phyloP scores from a whole-genome alignment of 2,329 filamentous ascomycete species.

The Fusarium nisikadoi region DNA sequence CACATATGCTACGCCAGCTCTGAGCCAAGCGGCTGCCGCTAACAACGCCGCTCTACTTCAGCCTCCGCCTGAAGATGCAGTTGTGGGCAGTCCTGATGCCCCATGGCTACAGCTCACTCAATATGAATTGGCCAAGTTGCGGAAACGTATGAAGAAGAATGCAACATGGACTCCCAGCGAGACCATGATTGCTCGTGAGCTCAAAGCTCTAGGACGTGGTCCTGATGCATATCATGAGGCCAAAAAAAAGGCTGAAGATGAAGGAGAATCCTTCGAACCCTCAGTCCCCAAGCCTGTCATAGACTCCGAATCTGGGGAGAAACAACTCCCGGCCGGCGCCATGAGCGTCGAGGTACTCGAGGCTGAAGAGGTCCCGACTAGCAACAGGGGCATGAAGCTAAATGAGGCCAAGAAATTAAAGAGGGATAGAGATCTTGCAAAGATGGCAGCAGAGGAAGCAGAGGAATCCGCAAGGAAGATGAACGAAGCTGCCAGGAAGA shows the following conservation, averaged over 20 bases:
- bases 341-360: constrained; percentile 67
- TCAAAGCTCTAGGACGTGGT: constrained; percentile 76
- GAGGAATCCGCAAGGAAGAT: constrained; percentile 67
- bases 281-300: constrained; percentile 51
- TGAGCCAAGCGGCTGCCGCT: constrained; percentile 53
- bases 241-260: constrained; percentile 71
- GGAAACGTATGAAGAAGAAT: constrained; percentile 93
- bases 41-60: constrained; percentile 59
- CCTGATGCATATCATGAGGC: constrained; percentile 70
- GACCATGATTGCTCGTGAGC: constrained; percentile 84
- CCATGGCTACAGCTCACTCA: constrained; percentile 74
- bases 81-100: constrained; percentile 67
- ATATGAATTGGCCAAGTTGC: constrained; percentile 73
- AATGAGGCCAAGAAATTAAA: constrained; percentile 83
- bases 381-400: constrained; percentile 80
- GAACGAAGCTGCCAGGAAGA: constrained; percentile 60
- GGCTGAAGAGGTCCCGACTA: constrained; percentile 70
- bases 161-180: constrained; percentile 85
- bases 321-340: constrained; percentile 68
- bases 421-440: constrained; percentile 68
- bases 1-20: constrained; percentile 49
- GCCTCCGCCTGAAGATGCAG: constrained; percentile 69
- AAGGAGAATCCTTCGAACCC: constrained; percentile 69
- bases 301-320: constrained; percentile 62
- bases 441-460: constrained; percentile 70